Conservation (phyloP, 495 filamentous ascomycete genomes). For the Lineolata rhizophorae region DNA sequence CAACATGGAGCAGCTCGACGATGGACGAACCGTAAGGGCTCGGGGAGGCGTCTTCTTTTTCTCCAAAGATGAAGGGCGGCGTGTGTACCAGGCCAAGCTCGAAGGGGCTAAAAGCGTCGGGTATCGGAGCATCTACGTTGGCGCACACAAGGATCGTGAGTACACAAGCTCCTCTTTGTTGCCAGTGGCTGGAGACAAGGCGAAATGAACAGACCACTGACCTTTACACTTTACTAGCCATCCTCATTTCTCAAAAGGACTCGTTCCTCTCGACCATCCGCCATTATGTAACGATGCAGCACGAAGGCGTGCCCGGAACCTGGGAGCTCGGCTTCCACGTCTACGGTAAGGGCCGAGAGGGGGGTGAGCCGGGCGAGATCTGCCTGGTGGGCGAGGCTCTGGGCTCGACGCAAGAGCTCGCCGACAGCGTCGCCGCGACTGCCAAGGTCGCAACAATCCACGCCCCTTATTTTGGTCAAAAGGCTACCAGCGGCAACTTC, state of each 20-base stretch:
- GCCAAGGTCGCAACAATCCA: constrained; percentile 21
- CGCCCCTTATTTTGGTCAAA: constrained; percentile 22
- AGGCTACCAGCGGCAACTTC: constrained; percentile 25
- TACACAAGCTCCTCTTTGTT: no score
- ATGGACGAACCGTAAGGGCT: constrained; percentile 20
- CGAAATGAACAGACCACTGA: no score
- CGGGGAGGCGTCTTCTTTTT: constrained; percentile 17
- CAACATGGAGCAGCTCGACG: constrained; percentile 17
- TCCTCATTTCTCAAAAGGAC: constrained; percentile 22
- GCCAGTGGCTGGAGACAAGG: no score
- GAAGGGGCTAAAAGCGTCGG: constrained; percentile 22
- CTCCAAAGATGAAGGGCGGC: constrained; percentile 7
- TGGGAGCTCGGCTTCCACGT: constrained; percentile 21
- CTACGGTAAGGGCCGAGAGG: constrained; percentile 18
- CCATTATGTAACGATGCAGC: constrained; percentile 12
- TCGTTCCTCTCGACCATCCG: constrained; percentile 14
- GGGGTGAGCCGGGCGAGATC: constrained; percentile 11
- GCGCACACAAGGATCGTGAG: constrained; percentile 24
- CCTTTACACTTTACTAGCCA: no score
- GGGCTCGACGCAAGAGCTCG: constrained; percentile 20
- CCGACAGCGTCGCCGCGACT: constrained; percentile 17
- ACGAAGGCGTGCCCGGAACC: constrained; percentile 9
- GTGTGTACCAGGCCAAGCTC: constrained; percentile 23
- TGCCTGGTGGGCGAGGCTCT: constrained; percentile 23
- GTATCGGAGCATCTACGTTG: constrained; percentile 24